Conservation (phyloP, 352 stramenopile genomes). For the Plasmopara halstedii region DNA sequence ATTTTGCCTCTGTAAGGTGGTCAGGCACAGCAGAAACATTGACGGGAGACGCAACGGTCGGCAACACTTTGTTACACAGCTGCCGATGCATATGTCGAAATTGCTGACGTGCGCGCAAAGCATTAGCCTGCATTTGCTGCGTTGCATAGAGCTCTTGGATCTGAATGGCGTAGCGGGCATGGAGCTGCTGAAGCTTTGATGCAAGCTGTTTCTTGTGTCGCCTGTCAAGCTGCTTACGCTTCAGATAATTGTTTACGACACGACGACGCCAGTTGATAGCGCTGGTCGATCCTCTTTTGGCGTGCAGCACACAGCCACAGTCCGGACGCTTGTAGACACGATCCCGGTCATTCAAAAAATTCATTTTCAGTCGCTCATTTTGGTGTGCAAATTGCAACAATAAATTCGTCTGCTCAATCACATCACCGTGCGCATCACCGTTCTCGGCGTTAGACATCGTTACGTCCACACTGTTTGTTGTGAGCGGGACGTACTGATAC, state of each 20-base stretch:
- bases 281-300: conserved; percentile 18
- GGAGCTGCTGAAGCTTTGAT: conserved; percentile 40
- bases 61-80: conserved; percentile 8
- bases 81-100: conserved; percentile 31
- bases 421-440: conserved; percentile 4
- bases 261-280: conserved; percentile 44
- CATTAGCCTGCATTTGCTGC: conserved; percentile 47
- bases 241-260: conserved; percentile 41
- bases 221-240: conserved; percentile 65
- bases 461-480: background rate
- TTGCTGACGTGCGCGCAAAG: conserved; percentile 34
- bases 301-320: conserved; percentile 25
- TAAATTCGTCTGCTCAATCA: conserved; percentile 30
- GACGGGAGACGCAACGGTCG: conserved; percentile 7
- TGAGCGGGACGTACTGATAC: conserved; percentile 27
- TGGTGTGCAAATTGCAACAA: conserved; percentile 42
- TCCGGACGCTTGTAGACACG: conserved; percentile 41
- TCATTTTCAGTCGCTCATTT: conserved; percentile 41
- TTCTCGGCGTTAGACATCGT: background rate
- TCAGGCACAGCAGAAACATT: conserved; percentile 11
- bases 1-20: conserved; percentile 4
- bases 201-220: conserved; percentile 62
- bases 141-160: conserved; percentile 34
- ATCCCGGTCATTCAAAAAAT: conserved; percentile 36
- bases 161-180: conserved; percentile 31